Percentiles rank a stretch among this genome's conserved stretches.
phyloP scores from a whole-genome alignment of 2,329 filamentous ascomycete genomes.

The Arthrinium phaeospermum region DNA sequence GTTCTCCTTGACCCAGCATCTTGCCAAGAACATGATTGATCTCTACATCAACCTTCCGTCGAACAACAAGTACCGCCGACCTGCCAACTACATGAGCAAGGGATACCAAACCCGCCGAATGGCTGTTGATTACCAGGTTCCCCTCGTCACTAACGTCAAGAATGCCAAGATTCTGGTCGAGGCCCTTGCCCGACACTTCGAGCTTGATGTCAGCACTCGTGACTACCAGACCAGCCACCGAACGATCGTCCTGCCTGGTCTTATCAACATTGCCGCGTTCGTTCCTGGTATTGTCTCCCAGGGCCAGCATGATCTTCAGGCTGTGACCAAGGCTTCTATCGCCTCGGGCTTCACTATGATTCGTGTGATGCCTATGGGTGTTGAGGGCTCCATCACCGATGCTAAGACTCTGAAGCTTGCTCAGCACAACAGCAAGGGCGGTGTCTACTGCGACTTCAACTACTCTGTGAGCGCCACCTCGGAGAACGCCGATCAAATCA shows the following conservation, averaged over 20 bases:
- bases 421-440: slow-evolving; percentile 71
- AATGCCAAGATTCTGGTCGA: slow-evolving; percentile 98
- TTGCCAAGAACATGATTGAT: slow-evolving; percentile 97
- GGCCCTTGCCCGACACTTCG: slow-evolving; percentile 87
- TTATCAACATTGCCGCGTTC: slow-evolving; percentile 82
- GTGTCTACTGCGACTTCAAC: slow-evolving; percentile 79
- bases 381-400: slow-evolving; percentile 76
- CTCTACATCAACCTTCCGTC: slow-evolving; percentile 99
- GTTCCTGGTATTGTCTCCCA: slow-evolving; percentile 73
- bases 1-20: slow-evolving; percentile 94
- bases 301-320: slow-evolving; percentile 70
- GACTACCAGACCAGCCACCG: slow-evolving; percentile 93
- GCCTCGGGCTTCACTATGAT: slow-evolving; percentile 81
- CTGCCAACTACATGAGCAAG: slow-evolving; percentile 98
- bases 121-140: slow-evolving; percentile 97
- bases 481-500: slow-evolving; percentile 76
- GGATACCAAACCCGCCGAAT: slow-evolving; percentile 96
- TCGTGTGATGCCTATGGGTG: slow-evolving; percentile 76
- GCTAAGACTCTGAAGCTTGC: slow-evolving; percentile 73
- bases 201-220: slow-evolving; percentile 79
- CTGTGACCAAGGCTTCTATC: slow-evolving; percentile 75
- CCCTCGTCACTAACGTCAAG: slow-evolving; percentile 97
- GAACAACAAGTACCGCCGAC: slow-evolving; percentile 94
- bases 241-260: slow-evolving; percentile 73
- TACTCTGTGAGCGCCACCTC: slow-evolving; percentile 78